Conservation (phyloP, 768 basidiomycete genomes). For the Porphyrellus cyaneotinctus region DNA sequence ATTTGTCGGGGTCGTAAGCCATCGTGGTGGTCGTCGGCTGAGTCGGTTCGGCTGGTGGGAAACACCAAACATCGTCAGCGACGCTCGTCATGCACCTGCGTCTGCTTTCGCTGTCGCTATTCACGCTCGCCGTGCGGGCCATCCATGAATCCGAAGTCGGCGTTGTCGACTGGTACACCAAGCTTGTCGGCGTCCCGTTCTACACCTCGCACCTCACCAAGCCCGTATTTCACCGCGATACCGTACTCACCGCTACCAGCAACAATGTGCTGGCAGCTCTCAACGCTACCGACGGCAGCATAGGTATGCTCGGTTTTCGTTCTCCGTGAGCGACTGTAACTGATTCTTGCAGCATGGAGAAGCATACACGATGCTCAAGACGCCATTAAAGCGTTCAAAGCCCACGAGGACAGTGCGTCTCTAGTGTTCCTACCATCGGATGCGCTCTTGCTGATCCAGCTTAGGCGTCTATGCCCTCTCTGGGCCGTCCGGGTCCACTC, state of each 20-base stretch:
- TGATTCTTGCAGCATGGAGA: conserved; percentile 62
- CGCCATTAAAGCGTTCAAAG: conserved; percentile 59
- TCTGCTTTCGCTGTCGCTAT: conserved; percentile 14
- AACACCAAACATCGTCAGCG: neutral
- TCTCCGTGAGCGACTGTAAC: conserved; percentile 1
- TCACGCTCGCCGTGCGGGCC: conserved; percentile 36
- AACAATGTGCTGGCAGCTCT: conserved; percentile 79
- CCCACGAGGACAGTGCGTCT: conserved; percentile 52
- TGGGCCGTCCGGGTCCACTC: conserved; percentile 63
- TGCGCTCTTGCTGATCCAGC: neutral
- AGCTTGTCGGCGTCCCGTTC: conserved; percentile 69
- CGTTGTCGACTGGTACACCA: conserved; percentile 84
- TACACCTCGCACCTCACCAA: conserved; percentile 45
- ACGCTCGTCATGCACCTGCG: conserved; percentile 14
- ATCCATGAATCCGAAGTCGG: conserved; percentile 75
- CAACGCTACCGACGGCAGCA: conserved; percentile 58
- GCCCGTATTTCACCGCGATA: conserved; percentile 57
- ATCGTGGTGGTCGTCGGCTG: conserved; percentile 20
- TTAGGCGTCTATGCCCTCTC: conserved; percentile 71
- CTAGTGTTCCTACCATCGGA: neutral
- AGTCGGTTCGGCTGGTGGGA: neutral
- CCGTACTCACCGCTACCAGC: conserved; percentile 62
- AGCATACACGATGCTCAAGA: conserved; percentile 71
- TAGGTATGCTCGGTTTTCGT: conserved; percentile 47
- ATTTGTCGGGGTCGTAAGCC: conserved; percentile 60